Conservation (phyloP, 139 green algal genomes). For the Tetraselmis chui region DNA sequence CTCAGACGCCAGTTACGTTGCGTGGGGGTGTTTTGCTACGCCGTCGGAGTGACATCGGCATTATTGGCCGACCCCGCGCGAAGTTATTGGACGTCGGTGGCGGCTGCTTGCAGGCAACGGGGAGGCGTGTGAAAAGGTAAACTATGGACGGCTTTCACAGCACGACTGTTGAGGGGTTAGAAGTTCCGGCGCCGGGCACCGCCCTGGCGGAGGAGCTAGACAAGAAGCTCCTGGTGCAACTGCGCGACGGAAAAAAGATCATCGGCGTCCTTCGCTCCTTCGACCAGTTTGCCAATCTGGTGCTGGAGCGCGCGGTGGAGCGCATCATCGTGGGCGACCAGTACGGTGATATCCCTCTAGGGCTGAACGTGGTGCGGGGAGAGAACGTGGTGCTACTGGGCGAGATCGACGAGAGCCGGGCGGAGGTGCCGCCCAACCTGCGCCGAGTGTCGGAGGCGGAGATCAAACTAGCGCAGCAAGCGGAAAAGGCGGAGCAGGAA, state of each 20-base stretch:
- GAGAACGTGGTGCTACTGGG: slow-evolving; percentile 88
- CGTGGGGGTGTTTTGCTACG: too few species aligned
- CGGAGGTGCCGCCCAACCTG: slow-evolving; percentile 47
- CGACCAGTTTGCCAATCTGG: slow-evolving; percentile 77
- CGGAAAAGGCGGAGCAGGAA: slow-evolving; percentile 58
- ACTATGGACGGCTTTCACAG: neutral
- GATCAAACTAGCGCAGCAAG: slow-evolving; percentile 59
- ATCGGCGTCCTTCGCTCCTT: slow-evolving; percentile 55
- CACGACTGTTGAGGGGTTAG: neutral
- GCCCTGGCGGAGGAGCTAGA: slow-evolving; percentile 64
- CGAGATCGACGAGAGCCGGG: slow-evolving; percentile 46
- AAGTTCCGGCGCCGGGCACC: slow-evolving; percentile 45
- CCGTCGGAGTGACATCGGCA: too few species aligned
- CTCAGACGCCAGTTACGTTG: too few species aligned
- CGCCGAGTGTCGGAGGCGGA: slow-evolving; percentile 44
- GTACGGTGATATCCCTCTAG: slow-evolving; percentile 68
- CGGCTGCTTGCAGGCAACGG: too few species aligned
- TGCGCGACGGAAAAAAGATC: slow-evolving; percentile 57
- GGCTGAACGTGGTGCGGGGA: slow-evolving; percentile 70
- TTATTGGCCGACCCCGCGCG: too few species aligned
- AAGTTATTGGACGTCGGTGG: too few species aligned
- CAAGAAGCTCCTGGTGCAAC: slow-evolving; percentile 51
- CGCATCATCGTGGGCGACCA: slow-evolving; percentile 62
- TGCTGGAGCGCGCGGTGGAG: slow-evolving; percentile 63
- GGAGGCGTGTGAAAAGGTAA: too few species aligned